Evolutionary conservation across 805 yeast genomes (phyloP), one percentile per base, ranked within the genome.

Genomic region (Myxozyma lipomycoides): DNA sequence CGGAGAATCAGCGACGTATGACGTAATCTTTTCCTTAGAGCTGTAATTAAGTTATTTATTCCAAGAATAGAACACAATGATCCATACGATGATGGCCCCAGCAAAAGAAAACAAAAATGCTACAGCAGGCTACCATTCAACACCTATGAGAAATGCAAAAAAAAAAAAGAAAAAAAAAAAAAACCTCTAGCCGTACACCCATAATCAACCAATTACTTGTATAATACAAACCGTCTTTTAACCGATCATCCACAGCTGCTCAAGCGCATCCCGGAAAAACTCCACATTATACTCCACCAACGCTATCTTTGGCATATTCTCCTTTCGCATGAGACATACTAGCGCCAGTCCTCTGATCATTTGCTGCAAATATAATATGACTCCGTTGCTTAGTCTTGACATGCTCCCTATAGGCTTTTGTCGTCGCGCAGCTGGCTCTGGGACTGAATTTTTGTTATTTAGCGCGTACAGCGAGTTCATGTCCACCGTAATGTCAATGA

Each of bases 301-400:
- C 0, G 95, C 75, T 61, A 74, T 60, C 64, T 58, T 78, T 67
- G 61, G 72, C 58, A 58, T 78, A 12, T 76, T 79, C 46, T 83
- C 91, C 25, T 80, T 77, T 51, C 95, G 77, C 10, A 88, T 82
- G 49, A 90, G 74, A 1, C 95, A 95, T 37, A 91, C 96, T 52
- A 93, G 73, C 2, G 97, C 95, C 56, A 91, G 72, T 0, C 96
- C 96, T 56, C 95, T 78, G 47, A 91, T 84, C 96, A 93, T 88
- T 64, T 88, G 95, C 56, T 86, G 83, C 63, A 93, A 73, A 60
- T 89, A 88, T 32, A 91, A 72, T 25, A 85, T 78, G n/a, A 86
- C 77, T 0, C 96, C 97, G 65, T 86, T 88, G 43, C 85, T 85
- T 46, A 93, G 73, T 52, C 77, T 79, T 18, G 95, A 84, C 3